Percentiles rank a stretch among this genome's conserved stretches.
Conservation (phyloP, 2,329 filamentous ascomycete species). For the Lachnellula occidentalis region DNA sequence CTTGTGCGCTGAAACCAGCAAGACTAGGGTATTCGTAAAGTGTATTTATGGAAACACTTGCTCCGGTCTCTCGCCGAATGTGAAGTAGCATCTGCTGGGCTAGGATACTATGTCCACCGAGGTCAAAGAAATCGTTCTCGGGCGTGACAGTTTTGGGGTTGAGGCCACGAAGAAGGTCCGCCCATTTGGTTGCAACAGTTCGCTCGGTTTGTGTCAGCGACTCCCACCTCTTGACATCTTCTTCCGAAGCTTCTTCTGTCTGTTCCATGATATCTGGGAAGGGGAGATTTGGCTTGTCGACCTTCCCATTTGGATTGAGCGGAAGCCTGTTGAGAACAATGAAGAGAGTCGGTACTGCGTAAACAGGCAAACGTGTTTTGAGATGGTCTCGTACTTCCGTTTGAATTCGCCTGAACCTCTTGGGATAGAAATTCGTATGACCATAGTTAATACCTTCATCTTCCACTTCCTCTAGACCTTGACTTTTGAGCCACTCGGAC, state of each 20-base stretch:
- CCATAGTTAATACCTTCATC: constrained; percentile 33
- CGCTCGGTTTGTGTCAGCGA: constrained; percentile 38
- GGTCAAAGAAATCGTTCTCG: constrained; percentile 67
- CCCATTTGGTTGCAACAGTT: neutral
- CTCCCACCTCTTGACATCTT: neutral
- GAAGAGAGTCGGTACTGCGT: constrained; percentile 70
- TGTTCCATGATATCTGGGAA: constrained; percentile 72
- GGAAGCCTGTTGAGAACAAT: constrained; percentile 69
- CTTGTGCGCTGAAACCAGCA: constrained; percentile 43
- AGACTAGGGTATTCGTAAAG: constrained; percentile 66
- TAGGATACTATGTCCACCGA: constrained; percentile 75
- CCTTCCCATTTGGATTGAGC: constrained; percentile 81
- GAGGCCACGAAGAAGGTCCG: neutral
- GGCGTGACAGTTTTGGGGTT: constrained; percentile 53
- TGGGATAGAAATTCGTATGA: neutral
- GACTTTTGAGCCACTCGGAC: constrained; percentile 55
- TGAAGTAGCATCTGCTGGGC: constrained; percentile 76
- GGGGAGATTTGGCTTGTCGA: constrained; percentile 72
- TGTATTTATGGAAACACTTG: constrained; percentile 62
- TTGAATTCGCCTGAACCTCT: neutral
- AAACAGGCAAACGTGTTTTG: constrained; percentile 64
- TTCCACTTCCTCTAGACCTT: constrained; percentile 33
- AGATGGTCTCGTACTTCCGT: constrained; percentile 39
- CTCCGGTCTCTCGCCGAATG: constrained; percentile 54
- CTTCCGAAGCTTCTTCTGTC: constrained; percentile 37